A percentile compares a stretch with the other conserved stretches of the same genome.
Evolutionary conservation across 768 basidiomycete species (phyloP).

Genomic region (Mycena latifolia): DNA sequence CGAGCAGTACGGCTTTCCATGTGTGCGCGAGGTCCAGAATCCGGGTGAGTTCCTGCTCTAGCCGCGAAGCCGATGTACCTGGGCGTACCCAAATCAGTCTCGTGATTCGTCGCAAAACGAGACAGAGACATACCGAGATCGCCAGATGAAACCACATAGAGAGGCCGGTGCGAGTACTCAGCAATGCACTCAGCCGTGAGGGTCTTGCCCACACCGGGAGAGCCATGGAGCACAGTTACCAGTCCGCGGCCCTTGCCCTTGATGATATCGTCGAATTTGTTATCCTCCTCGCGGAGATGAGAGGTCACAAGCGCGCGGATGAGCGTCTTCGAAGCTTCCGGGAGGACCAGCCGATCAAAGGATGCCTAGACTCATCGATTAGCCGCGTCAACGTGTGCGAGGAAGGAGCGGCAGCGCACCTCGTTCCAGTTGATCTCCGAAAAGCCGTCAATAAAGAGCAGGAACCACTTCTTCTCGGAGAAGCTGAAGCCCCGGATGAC

Average conservation of each 20-base stretch:
- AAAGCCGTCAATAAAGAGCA: slow-evolving; percentile 25
- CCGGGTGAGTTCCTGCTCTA: slow-evolving; percentile 31
- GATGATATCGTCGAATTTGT: slow-evolving; percentile 34
- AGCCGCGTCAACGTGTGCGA: too few relatives aligned
- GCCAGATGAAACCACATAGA: slow-evolving; percentile 37
- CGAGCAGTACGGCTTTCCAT: slow-evolving; percentile 39
- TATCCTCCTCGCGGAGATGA: slow-evolving; percentile 17
- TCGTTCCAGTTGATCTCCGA: slow-evolving; percentile 32
- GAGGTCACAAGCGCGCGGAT: slow-evolving; percentile 26
- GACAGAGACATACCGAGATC: slow-evolving; percentile 35
- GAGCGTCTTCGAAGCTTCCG: slow-evolving; percentile 24
- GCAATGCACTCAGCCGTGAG: slow-evolving; percentile 41
- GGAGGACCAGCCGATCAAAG: slow-evolving; percentile 30
- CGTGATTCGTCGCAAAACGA: too few relatives aligned
- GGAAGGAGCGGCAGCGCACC: not conserved
- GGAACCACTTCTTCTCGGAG: slow-evolving; percentile 29
- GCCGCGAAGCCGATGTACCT: slow-evolving; percentile 19
- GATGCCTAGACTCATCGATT: slow-evolving; percentile 6
- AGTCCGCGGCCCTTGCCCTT: slow-evolving; percentile 36
- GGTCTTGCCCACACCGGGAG: slow-evolving; percentile 38
- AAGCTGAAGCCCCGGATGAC: slow-evolving; percentile 30
- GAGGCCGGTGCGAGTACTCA: slow-evolving; percentile 35
- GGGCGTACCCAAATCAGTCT: too few relatives aligned
- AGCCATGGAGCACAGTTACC: slow-evolving; percentile 28
- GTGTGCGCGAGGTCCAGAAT: slow-evolving; percentile 35